A percentile compares a stretch with the other conserved stretches of the same genome.
phyloP scores from a whole-genome alignment of 495 filamentous ascomycete species.

The Talaromyces wortmannii region DNA sequence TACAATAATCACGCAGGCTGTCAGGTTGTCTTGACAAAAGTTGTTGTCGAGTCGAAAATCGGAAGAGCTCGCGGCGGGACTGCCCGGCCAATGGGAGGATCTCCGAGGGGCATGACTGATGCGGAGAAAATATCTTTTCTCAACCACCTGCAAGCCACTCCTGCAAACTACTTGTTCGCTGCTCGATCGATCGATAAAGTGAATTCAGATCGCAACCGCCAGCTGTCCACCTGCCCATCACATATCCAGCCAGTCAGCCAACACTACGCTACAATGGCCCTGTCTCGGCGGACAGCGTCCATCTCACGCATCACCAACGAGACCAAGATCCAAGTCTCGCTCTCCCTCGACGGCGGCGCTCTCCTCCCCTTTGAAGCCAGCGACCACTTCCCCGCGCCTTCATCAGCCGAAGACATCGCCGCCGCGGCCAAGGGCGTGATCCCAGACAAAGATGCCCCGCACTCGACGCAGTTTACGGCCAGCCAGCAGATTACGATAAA shows the following conservation, averaged over 20 bases:
- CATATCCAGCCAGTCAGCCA: not conserved
- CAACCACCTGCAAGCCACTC: too few relatives aligned
- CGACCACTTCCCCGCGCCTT: slow-evolving; percentile 29
- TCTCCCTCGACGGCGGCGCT: slow-evolving; percentile 84
- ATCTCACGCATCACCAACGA: slow-evolving; percentile 89
- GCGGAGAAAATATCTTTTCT: too few relatives aligned
- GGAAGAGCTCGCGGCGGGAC: too few relatives aligned
- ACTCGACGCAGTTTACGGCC: slow-evolving; percentile 69
- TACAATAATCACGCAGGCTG: too few relatives aligned
- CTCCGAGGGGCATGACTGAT: too few relatives aligned
- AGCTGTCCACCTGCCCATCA: too few relatives aligned
- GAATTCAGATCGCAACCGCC: not conserved
- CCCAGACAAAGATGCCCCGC: slow-evolving; percentile 64
- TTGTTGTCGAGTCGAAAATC: too few relatives aligned
- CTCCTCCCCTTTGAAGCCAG: slow-evolving; percentile 55
- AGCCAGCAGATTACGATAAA: slow-evolving; percentile 80
- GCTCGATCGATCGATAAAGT: too few relatives aligned
- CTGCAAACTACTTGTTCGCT: too few relatives aligned
- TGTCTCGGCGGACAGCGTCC: slow-evolving; percentile 57
- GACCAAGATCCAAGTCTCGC: slow-evolving; percentile 87
- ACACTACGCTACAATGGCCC: slow-evolving; percentile 18
- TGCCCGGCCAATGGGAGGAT: too few relatives aligned
- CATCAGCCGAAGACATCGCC: slow-evolving; percentile 30
- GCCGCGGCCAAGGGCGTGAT: slow-evolving; percentile 68
- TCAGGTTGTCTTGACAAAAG: too few relatives aligned